Conservation (phyloP, 116 monocot species). For the Thalassia testudinum region DNA sequence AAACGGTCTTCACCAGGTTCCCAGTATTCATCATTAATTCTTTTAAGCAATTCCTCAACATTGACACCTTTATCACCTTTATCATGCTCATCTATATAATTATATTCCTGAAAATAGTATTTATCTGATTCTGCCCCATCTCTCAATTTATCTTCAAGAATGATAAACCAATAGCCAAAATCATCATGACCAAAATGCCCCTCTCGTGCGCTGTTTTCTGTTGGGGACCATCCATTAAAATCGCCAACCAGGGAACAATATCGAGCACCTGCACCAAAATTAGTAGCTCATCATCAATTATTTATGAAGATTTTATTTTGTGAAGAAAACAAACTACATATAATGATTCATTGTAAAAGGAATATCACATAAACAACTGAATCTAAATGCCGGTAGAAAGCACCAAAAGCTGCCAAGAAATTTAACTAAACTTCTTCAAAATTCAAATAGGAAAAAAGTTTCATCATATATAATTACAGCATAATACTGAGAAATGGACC, state of each 20-base stretch:
- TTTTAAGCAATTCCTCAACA: slow-evolving; percentile 64
- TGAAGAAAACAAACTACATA: slow-evolving; percentile 4
- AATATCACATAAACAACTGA: background rate
- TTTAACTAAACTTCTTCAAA: too few species aligned
- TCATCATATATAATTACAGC: too few species aligned
- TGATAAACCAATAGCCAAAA: slow-evolving; percentile 98
- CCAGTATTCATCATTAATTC: slow-evolving; percentile 78
- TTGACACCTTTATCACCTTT: slow-evolving; percentile 69
- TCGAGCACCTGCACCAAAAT: slow-evolving; percentile 49
- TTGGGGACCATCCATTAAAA: slow-evolving; percentile 92
- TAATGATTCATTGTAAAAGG: background rate
- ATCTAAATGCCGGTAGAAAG: too few species aligned
- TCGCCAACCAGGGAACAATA: slow-evolving; percentile 89
- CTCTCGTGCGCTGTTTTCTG: slow-evolving; percentile 82
- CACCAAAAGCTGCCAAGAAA: too few species aligned
- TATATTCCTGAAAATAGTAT: slow-evolving; percentile 94
- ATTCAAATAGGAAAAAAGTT: too few species aligned
- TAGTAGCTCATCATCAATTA: background rate
- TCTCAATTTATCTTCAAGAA: slow-evolving; percentile 88
- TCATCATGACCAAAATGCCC: slow-evolving; percentile 95
- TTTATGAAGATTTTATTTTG: background rate
- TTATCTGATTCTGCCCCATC: slow-evolving; percentile 74
- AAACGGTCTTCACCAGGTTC: slow-evolving; percentile 70
- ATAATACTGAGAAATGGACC: too few species aligned
- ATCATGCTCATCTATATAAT: slow-evolving; percentile 87